Base-by-base conservation (phyloP, 2,329 filamentous ascomycete genomes). In the Hypoxylon sp. region DNA sequence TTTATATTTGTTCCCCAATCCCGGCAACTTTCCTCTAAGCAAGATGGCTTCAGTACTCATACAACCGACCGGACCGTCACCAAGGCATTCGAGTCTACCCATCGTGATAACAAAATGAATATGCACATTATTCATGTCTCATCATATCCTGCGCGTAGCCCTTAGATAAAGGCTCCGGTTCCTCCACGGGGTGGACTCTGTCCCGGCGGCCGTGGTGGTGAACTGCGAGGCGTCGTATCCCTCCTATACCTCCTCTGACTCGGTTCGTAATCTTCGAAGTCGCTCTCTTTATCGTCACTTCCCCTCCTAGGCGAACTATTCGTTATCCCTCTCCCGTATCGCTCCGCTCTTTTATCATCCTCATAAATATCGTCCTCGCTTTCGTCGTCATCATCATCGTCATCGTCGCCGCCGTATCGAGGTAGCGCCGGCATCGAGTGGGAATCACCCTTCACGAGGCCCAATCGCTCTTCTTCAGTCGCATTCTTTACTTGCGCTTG, bases 401-500 rank as follows among this genome's bases (percentile, higher is more conserved):
- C 77, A 1, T 79, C 74, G 39, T 79, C 78, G 37, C 79, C 77
- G 42, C 81, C 79, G 56, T 79, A 82, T 10, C 74, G 76, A 6
- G 78, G 80, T 29, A 81, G 71, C 13, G 74, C 68, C 7, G 81
- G 78, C 72, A 76, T 72, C 17, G 78, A 77, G 21, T 75, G 76
- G 6, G 79, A 83, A 75, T 93, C 91, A 27, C 92, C 91, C 73
- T 91, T 91, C n/a, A 97, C 93, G 3, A 97, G 86, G 0, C 93
- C 94, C 6, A 95, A 80, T 17, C 88, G 85, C 80, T 97, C 94
- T 80, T 97, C 94, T 77, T 97, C 94, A 0, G 92, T 94, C 1
- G 88, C 88, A 48, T 83, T 84, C 72, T 86, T 87, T 53, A 57
- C 65, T 51, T 62, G 70, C 48, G 79, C 75, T 46, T 79, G 78